Percentiles rank a stretch among this genome's conserved stretches.
Conservation (phyloP, 495 filamentous ascomycete species). For the Podospora comata region DNA sequence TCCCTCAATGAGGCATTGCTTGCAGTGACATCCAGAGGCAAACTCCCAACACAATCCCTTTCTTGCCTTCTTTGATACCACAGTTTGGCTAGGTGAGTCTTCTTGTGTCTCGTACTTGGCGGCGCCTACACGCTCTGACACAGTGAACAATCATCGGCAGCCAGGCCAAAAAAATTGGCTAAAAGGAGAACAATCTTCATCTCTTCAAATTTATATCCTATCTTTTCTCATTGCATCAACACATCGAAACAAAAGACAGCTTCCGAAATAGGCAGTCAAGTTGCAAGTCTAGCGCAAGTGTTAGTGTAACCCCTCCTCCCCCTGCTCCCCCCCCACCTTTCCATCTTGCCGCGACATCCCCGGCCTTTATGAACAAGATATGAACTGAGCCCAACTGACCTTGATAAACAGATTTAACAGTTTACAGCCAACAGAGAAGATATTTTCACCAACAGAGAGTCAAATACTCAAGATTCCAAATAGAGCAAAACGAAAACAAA, state of each 20-base stretch:
- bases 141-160: background rate
- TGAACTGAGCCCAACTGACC: background rate
- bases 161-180: background rate
- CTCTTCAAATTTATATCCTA: background rate
- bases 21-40: background rate
- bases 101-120: background rate
- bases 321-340: background rate
- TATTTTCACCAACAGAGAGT: background rate
- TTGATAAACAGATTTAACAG: background rate
- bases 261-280: background rate
- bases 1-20: background rate
- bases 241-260: background rate
- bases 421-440: background rate
- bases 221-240: background rate
- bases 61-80: background rate
- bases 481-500: background rate
- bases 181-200: background rate
- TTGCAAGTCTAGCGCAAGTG: background rate
- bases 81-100: background rate
- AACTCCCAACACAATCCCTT: background rate
- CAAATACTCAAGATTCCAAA: background rate
- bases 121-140: background rate
- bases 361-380: background rate
- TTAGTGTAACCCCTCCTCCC: background rate
- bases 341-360: conserved; percentile 1